These are phyloP conservation scores for Asterionellopsis glacialis DNA, from an alignment of 108 stramenopile species.

Conservation along the genomic window DNA sequence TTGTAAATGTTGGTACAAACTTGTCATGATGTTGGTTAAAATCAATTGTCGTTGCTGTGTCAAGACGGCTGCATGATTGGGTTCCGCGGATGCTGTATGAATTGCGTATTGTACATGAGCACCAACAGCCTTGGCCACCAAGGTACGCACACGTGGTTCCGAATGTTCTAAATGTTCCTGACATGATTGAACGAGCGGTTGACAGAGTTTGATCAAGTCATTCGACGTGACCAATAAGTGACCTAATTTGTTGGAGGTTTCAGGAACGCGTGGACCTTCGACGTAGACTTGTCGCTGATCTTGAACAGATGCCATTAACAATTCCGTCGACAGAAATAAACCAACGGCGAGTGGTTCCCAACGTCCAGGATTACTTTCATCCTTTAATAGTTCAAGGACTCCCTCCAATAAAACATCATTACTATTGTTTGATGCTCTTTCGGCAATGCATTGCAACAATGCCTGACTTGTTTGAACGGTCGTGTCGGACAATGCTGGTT, in stretches of 20 bases:
- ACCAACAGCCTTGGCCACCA: constrained; percentile 77
- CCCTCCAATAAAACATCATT: background rate
- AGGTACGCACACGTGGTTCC: constrained; percentile 77
- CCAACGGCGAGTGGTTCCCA: constrained; percentile 87
- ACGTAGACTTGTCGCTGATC: constrained; percentile 53
- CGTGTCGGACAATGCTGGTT: constrained; percentile 55
- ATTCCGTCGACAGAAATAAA: constrained; percentile 53
- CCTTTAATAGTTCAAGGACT: background rate
- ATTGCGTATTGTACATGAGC: constrained; percentile 47
- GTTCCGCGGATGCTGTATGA: too few species aligned
- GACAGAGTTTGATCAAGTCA: constrained; percentile 35
- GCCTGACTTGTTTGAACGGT: constrained; percentile 34
- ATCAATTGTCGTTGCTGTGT: constrained; percentile 14
- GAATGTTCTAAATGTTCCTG: constrained; percentile 64
- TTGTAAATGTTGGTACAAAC: constrained; percentile 19
- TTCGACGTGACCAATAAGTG: constrained; percentile 10
- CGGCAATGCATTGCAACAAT: constrained; percentile 16
- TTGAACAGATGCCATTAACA: constrained; percentile 18
- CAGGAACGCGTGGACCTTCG: constrained; percentile 81
- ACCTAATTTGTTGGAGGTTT: background rate
- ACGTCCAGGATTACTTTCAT: constrained; percentile 11
- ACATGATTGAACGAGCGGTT: constrained; percentile 36
- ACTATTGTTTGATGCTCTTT: background rate
- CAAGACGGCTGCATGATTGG: too few species aligned
- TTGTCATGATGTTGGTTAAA: constrained; percentile 9